phyloP scores from a whole-genome alignment of 2,329 filamentous ascomycete genomes.

The Pseudohalonectria lignicola region DNA sequence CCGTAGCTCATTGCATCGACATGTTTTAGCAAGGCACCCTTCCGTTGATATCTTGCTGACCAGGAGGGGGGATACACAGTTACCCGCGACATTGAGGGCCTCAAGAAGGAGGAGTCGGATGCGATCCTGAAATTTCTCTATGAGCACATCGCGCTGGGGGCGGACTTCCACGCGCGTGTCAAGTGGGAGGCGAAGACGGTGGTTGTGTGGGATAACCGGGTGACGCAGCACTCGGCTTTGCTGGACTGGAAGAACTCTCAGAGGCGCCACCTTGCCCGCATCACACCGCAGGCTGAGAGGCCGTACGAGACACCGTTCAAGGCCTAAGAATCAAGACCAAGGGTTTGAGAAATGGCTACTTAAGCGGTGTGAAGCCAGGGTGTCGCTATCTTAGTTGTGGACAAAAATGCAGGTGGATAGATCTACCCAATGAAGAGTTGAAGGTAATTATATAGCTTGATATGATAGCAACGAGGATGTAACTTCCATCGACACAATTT shows the following conservation, averaged over 20 bases:
- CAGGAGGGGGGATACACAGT: too few relatives aligned
- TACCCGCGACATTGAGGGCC: slow-evolving; percentile 68
- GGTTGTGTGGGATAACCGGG: slow-evolving; percentile 78
- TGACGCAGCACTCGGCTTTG: slow-evolving; percentile 68
- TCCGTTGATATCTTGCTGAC: too few relatives aligned
- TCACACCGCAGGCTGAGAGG: slow-evolving; percentile 72
- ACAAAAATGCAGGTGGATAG: too few relatives aligned
- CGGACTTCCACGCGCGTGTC: slow-evolving; percentile 63
- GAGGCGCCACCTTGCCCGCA: slow-evolving; percentile 66
- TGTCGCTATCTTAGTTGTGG: too few relatives aligned
- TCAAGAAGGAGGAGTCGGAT: slow-evolving; percentile 82
- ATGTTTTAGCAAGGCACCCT: too few relatives aligned
- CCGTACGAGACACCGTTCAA: slow-evolving; percentile 60
- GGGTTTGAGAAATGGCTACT: neutral
- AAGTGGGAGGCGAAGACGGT: slow-evolving; percentile 74
- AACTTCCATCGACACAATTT: too few relatives aligned
- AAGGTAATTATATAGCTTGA: too few relatives aligned
- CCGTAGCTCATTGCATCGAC: too few relatives aligned
- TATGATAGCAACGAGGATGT: too few relatives aligned
- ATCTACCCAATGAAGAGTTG: too few relatives aligned
- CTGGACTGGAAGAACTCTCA: slow-evolving; percentile 75
- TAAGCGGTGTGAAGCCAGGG: neutral
- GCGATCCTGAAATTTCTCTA: slow-evolving; percentile 66
- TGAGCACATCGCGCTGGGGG: slow-evolving; percentile 60
- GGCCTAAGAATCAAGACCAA: slow-evolving; percentile 2